Evolutionary conservation across 2,329 filamentous ascomycete genomes (phyloP).

Genomic region (Colletotrichum viniferum): DNA sequence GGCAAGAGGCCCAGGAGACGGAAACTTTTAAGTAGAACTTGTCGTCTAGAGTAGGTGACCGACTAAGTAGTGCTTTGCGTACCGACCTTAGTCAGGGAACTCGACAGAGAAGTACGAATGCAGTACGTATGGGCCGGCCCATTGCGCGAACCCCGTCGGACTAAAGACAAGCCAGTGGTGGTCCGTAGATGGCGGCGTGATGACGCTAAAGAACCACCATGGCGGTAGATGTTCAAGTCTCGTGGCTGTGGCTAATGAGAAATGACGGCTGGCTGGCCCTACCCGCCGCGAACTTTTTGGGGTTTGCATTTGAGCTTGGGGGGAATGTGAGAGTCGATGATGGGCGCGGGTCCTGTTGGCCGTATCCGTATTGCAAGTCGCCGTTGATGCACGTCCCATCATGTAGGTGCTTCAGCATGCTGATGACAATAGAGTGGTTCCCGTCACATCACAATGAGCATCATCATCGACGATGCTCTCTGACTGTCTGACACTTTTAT

Average conservation of each 20-base stretch:
- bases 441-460: background rate
- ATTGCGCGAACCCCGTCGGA: background rate
- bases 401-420: background rate
- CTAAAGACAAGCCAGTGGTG: background rate
- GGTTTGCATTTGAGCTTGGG: background rate
- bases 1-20: background rate
- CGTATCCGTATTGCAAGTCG: background rate
- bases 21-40: background rate
- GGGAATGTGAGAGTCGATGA: background rate
- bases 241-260: conserved; percentile 14
- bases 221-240: conserved; percentile 1
- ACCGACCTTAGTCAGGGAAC: background rate
- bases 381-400: background rate
- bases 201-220: background rate
- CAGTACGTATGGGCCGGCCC: background rate
- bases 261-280: conserved; percentile 8
- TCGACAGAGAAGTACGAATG: background rate
- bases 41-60: background rate
- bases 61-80: background rate
- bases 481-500: background rate
- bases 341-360: background rate
- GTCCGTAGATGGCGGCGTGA: background rate
- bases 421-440: background rate
- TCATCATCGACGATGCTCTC: background rate
- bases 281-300: background rate